These are phyloP conservation scores for Hibiscus mutabilis DNA, from an alignment of 345 rosid species.

Conservation along the genomic window DNA sequence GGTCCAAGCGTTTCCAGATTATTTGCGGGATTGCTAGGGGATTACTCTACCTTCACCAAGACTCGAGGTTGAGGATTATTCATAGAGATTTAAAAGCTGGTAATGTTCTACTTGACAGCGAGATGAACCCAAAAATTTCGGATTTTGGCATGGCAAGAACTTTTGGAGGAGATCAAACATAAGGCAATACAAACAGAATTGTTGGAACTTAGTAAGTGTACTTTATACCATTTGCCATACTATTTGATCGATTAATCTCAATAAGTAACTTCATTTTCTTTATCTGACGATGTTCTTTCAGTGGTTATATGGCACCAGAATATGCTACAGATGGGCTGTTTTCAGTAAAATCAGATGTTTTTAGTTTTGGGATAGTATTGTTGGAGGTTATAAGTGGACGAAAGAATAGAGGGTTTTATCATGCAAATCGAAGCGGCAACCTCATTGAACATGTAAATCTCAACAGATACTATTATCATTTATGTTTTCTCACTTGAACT, in stretches of 20 bases:
- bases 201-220: conserved; percentile 17
- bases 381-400: conserved; percentile 8
- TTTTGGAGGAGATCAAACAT: conserved; percentile 15
- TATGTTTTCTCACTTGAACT: background rate
- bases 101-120: conserved; percentile 25
- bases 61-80: conserved; percentile 27
- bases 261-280: background rate
- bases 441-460: conserved; percentile 2
- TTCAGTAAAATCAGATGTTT: conserved; percentile 3
- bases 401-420: conserved; percentile 14
- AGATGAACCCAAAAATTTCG: conserved; percentile 39
- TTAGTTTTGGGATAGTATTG: conserved; percentile 6
- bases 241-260: background rate
- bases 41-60: conserved; percentile 39
- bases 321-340: conserved; percentile 9
- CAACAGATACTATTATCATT: background rate
- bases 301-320: conserved; percentile 16
- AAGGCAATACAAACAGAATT: conserved; percentile 9
- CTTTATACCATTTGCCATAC: background rate
- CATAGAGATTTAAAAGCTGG: conserved; percentile 26
- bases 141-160: conserved; percentile 15
- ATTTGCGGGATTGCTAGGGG: conserved; percentile 37
- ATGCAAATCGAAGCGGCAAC: background rate
- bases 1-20: conserved; percentile 27
- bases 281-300: background rate